phyloP scores from a whole-genome alignment of 176 grass and related monocot genomes.

The Hsuehochloa calcarea region DNA sequence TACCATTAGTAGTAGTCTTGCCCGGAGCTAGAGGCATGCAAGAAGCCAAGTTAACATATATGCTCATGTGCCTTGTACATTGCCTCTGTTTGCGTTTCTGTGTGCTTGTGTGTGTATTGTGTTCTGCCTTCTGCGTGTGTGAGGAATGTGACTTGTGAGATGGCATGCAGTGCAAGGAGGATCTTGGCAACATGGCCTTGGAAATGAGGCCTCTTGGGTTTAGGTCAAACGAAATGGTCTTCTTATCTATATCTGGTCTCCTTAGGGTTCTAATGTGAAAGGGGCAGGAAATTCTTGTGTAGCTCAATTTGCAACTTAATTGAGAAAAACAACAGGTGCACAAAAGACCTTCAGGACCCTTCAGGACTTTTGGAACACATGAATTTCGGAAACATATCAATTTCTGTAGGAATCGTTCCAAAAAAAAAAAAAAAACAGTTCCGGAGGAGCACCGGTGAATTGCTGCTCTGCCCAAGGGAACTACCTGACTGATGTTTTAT shows the following conservation, averaged over 20 bases:
- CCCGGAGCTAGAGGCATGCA: slow-evolving; percentile 28
- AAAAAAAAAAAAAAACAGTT: too few relatives aligned
- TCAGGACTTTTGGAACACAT: too few relatives aligned
- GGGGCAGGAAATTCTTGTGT: not conserved
- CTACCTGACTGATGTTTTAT: not conserved
- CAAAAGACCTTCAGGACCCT: not conserved
- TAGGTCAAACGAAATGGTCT: not conserved
- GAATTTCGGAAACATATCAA: too few relatives aligned
- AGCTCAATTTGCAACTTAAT: not conserved
- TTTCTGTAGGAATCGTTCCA: too few relatives aligned
- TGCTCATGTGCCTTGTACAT: not conserved
- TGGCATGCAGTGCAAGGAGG: not conserved
- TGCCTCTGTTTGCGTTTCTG: not conserved
- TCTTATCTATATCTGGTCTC: not conserved
- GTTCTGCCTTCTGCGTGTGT: too few relatives aligned
- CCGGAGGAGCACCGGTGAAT: not conserved
- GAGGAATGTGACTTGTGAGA: not conserved
- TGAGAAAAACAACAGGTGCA: not conserved
- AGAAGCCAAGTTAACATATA: not conserved
- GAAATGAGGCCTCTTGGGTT: not conserved
- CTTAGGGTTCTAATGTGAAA: not conserved
- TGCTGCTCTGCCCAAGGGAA: not conserved
- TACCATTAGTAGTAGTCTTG: not conserved
- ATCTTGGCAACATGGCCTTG: not conserved
- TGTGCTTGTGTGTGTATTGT: not conserved